phyloP scores from a whole-genome alignment of 257 asterid genomes.

The Solanum dulcamara region DNA sequence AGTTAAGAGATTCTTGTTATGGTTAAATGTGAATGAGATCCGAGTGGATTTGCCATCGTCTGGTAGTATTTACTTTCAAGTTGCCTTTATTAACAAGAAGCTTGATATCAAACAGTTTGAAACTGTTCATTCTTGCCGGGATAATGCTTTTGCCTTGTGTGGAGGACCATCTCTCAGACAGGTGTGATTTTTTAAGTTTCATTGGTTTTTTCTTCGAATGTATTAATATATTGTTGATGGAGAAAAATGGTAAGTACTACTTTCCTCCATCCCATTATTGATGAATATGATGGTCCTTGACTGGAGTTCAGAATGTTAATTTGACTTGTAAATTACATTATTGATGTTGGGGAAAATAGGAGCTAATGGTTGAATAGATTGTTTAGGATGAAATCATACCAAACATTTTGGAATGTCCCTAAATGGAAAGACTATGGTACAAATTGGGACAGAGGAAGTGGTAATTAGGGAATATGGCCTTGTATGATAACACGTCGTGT shows the following conservation, averaged over 20 bases:
- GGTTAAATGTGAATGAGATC: slow-evolving; percentile 87
- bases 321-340: neutral
- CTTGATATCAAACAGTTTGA: slow-evolving; percentile 66
- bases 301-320: neutral
- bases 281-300: neutral
- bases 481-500: neutral
- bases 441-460: neutral
- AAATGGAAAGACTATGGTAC: neutral
- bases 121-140: slow-evolving; percentile 64
- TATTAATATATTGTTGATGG: neutral
- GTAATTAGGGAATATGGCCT: neutral
- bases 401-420: neutral
- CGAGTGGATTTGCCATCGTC: slow-evolving; percentile 83
- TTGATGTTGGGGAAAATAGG: neutral
- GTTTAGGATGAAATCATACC: neutral
- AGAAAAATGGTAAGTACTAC: neutral
- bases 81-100: slow-evolving; percentile 84
- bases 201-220: neutral
- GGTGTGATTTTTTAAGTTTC: slow-evolving; percentile 13
- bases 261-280: neutral
- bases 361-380: neutral
- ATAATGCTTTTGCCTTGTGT: slow-evolving; percentile 28
- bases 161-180: slow-evolving; percentile 19
- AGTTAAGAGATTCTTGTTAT: slow-evolving; percentile 62
- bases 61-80: slow-evolving; percentile 65